phyloP scores from a whole-genome alignment of 2,329 filamentous ascomycete species.

The Xylogone sp. region DNA sequence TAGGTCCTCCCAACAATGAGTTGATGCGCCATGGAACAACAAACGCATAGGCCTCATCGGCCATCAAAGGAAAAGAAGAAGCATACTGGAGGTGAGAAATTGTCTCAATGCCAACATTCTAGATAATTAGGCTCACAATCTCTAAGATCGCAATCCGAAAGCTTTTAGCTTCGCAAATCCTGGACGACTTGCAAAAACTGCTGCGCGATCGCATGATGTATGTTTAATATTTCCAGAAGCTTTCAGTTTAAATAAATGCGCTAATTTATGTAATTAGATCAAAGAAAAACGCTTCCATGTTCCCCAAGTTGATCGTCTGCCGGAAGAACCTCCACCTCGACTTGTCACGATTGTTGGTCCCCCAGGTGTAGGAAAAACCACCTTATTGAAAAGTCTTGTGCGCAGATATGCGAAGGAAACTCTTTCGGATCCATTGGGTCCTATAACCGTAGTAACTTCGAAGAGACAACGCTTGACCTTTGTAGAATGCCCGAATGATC shows the following conservation, averaged over 20 bases:
- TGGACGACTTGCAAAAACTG: conserved; percentile 31
- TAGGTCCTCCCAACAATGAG: background rate
- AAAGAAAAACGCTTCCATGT: conserved; percentile 97
- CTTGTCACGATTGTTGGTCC: conserved; percentile 94
- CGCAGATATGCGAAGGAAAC: conserved; percentile 95
- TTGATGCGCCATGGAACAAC: conserved; percentile 64
- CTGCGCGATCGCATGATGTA: conserved; percentile 52
- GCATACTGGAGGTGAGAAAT: conserved; percentile 52
- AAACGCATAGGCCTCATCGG: conserved; percentile 81
- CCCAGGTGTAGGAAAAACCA: conserved; percentile 93
- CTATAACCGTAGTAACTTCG: conserved; percentile 92
- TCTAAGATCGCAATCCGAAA: conserved; percentile 30
- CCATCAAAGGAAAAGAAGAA: conserved; percentile 88
- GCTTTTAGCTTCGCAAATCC: conserved; percentile 32
- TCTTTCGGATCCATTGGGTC: conserved; percentile 82
- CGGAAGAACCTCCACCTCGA: conserved; percentile 90
- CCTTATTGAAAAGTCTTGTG: conserved; percentile 89
- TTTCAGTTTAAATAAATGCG: background rate
- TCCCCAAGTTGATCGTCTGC: conserved; percentile 89
- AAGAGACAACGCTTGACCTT: conserved; percentile 95
- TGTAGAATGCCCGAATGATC: conserved; percentile 93
- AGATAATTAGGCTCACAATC: conserved; percentile 6
- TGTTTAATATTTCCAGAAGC: conserved; percentile 20
- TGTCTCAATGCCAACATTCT: background rate
- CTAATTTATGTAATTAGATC: conserved; percentile 49